Evolutionary conservation across 1,284 basidiomycete genomes (phyloP), one percentile per base, ranked within the genome.

Genomic region (Gyrodon tennesseensis): DNA sequence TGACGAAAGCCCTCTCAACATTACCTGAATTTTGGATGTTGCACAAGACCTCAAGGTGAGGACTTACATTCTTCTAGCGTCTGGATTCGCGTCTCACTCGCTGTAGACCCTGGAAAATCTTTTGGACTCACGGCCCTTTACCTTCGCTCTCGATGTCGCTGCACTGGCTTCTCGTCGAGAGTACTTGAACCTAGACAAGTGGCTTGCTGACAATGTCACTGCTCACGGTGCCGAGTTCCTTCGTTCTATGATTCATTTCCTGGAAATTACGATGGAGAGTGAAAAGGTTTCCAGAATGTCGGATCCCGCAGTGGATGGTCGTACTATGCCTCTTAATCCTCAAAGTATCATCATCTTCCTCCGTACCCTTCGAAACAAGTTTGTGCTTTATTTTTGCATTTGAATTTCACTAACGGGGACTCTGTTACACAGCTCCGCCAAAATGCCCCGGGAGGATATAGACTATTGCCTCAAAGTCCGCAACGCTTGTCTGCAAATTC

Each of bases 111-210:
- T 99, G 62, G 94, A 96, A 75, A 86, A 91, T 31, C 83, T 98
- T 27, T 84, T 99, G 57, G 91, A 94, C 71, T 89, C 93, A 48
- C 87, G 90, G 18, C 93, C 94, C 3, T 92, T 95, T 68, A 88
- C 87, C 27, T 93, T 96, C 72, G 90, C 91, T 23, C 86, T 96
- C 58, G 97, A 99, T 75, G 90, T 98, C 48, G 97, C 97, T 21
- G 90, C 95, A 9, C 80, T 98, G 31, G 96, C 96, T 4, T 94
- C 94, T 51, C 90, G 94, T 56, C 83, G 94, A 70, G 96, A 99
- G 76, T 93, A 94, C 73, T 83, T 99, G 71, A 95, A 98, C 72
- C 83, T 99, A 57, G 96, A 98, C 78, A 94, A 96, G 77, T 99
- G 96, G 96, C 83, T 99, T 8, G 88, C 92, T 46, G 92, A 95